Percentiles rank a stretch among this genome's conserved stretches.
Evolutionary conservation across 2,329 filamentous ascomycete genomes (phyloP).

Genomic region (Monosporascus sp.): DNA sequence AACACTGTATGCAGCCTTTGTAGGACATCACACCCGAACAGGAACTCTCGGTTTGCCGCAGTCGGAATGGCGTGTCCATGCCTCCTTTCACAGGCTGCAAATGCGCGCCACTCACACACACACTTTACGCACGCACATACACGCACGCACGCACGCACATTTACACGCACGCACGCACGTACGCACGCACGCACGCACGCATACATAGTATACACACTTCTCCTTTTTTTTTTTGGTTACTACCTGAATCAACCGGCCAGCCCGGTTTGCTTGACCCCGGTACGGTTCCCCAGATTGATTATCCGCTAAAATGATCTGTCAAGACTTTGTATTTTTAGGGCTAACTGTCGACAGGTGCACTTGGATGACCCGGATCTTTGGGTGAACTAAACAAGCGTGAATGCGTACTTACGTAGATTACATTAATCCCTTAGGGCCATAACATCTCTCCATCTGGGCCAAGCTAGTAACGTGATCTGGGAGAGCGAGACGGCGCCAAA

Average conservation of each 20-base stretch:
- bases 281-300: conserved; percentile 30
- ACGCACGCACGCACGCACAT: too few species aligned
- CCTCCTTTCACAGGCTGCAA: too few species aligned
- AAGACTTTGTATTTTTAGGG: conserved; percentile 21
- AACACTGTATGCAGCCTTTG: not conserved
- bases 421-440: conserved; percentile 20
- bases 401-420: conserved; percentile 5
- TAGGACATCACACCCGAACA: too few species aligned
- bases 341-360: conserved; percentile 17
- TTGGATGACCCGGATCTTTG: conserved; percentile 26
- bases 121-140: too few species aligned
- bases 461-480: conserved; percentile 9
- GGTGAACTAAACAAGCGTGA: conserved; percentile 30
- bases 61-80: too few species aligned
- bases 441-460: conserved; percentile 18
- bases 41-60: too few species aligned
- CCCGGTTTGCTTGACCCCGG: conserved; percentile 4
- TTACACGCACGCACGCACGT: too few species aligned
- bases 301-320: conserved; percentile 30
- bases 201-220: too few species aligned
- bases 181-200: too few species aligned
- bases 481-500: not conserved
- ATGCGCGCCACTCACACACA: too few species aligned
- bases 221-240: too few species aligned
- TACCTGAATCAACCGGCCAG: not conserved